These are phyloP conservation scores for Irpex sp. DNA, from an alignment of 1,284 basidiomycete species.

Conservation along the genomic window DNA sequence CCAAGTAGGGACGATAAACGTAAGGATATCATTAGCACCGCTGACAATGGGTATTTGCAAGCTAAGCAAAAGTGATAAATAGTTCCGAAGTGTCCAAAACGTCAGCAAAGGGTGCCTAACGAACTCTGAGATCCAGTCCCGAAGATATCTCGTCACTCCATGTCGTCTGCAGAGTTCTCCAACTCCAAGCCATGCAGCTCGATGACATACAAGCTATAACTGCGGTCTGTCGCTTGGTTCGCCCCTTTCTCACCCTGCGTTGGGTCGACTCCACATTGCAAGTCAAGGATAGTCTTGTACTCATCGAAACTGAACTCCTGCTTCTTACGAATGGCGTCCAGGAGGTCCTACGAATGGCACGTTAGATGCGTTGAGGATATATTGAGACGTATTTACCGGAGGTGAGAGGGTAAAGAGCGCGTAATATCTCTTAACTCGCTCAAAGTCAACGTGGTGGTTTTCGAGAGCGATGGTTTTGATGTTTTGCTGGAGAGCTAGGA, in stretches of 20 bases:
- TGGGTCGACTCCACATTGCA: conserved; percentile 81
- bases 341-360: conserved; percentile 55
- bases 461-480: conserved; percentile 76
- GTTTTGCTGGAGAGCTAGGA: conserved; percentile 90
- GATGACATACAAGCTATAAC: conserved; percentile 78
- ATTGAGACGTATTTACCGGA: conserved; percentile 45
- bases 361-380: not conserved
- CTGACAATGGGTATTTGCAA: not conserved
- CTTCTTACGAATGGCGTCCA: conserved; percentile 62
- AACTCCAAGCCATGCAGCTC: conserved; percentile 78
- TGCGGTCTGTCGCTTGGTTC: conserved; percentile 56
- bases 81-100: conserved; percentile 1
- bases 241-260: conserved; percentile 44
- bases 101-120: not conserved
- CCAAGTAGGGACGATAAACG: not conserved
- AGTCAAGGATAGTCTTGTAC: conserved; percentile 84
- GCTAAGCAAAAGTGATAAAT: conserved; percentile 17
- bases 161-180: conserved; percentile 40
- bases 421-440: conserved; percentile 79
- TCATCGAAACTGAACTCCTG: conserved; percentile 83
- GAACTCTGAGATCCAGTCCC: not conserved
- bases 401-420: conserved; percentile 74
- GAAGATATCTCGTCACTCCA: conserved; percentile 8
- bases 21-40: not conserved
- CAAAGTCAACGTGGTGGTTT: conserved; percentile 65